Base-by-base conservation (phyloP, 495 filamentous ascomycete species). In the Trichocladium antarcticum region DNA sequence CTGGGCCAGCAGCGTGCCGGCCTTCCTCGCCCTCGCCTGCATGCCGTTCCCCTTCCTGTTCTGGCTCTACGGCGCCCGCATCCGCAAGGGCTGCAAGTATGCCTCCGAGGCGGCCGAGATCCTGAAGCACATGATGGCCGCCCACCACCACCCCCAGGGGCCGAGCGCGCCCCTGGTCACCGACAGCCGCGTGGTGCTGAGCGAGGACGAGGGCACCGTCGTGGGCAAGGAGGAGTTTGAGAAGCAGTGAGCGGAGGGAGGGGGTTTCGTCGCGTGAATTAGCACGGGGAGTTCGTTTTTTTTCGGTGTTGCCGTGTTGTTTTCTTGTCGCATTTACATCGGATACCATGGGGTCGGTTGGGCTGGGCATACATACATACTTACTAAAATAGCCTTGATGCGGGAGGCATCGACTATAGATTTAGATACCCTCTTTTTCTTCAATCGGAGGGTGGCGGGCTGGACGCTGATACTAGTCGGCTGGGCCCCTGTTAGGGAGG, bases 1-100 rank as follows among this genome's bases (percentile, higher is more conserved):
- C 69, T 89, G 85, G 87, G 87, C 84, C 4, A 82, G 77, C 15
- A 78, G 76, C 1, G 74, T 93, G 40, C 84, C 85, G 0, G 87
- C 84, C 0, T 89, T 90, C 68, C 67, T 92, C 6, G 79, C 83
- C 3, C 66, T 90, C 14, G 75, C 71, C 16, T 89, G 85, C 61
- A 70, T 88, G 39, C 87, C 87, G 0, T 85, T 87, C 63, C 86
- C 85, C 9, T 83, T 84, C 68, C 63, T 93, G 34, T 86, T 92
- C 68, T 86, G 84, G 66, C 79, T 77, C 55, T 92, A 87, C 62
- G 87, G 86, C 34, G 60, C 62, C 1, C 37, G 57, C 14, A 84
- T 93, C 53, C 74, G 87, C 6, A 66, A 67, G 47, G 72, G 71
- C 43, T 92, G 87, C 76, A 84, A 83, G 71, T 94, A 79, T 60